Conservation (phyloP, 2,329 filamentous ascomycete genomes). For the Botrytis tulipae region DNA sequence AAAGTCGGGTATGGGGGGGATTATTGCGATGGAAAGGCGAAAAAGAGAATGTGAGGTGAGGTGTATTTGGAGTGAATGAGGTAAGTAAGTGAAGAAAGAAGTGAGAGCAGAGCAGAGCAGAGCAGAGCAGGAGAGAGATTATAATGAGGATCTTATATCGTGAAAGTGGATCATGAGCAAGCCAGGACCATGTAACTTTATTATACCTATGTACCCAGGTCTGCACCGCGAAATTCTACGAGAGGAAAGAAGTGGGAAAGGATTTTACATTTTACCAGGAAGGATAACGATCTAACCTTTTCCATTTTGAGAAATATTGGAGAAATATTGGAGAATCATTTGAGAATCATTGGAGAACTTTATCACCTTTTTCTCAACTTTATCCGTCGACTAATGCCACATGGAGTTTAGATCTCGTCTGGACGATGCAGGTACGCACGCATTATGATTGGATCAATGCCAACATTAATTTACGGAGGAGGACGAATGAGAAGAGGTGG, state of each 20-base stretch:
- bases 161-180: not conserved
- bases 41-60: not conserved
- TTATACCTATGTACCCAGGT: too few relatives aligned
- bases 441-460: not conserved
- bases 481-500: not conserved
- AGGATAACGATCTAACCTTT: not conserved
- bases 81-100: not conserved
- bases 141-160: conserved; percentile 11
- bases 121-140: conserved; percentile 9
- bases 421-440: not conserved
- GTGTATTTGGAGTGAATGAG: not conserved
- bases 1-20: not conserved
- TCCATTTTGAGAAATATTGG: too few relatives aligned
- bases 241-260: not conserved
- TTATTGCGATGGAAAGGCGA: not conserved
- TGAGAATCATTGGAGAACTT: not conserved
- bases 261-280: not conserved
- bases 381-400: not conserved
- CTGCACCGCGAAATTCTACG: not conserved
- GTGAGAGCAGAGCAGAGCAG: not conserved
- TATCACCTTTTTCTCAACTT: not conserved
- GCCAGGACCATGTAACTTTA: not conserved
- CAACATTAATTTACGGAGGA: not conserved
- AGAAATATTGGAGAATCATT: not conserved
- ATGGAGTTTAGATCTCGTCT: not conserved